Evolutionary conservation across 2,329 filamentous ascomycete genomes (phyloP).

Genomic region (Cordyceps tenuipes): DNA sequence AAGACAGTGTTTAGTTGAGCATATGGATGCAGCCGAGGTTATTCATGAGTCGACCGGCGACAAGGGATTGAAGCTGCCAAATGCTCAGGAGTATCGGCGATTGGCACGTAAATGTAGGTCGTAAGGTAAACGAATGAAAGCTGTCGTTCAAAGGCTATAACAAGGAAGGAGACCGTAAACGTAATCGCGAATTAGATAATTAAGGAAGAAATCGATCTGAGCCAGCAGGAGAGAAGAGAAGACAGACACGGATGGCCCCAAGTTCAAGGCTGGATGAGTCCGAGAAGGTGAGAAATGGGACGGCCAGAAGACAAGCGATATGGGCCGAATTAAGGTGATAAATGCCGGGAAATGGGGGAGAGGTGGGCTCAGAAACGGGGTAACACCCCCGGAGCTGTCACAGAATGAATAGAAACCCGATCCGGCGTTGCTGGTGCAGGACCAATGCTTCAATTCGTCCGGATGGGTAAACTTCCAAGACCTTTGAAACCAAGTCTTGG

Average conservation of each 20-base stretch:
- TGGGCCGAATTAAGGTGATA: constrained; percentile 7
- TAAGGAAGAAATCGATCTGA: constrained; percentile 41
- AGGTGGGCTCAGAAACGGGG: constrained; percentile 1
- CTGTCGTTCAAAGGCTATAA: not conserved
- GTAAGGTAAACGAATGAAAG: not conserved
- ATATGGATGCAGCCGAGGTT: constrained; percentile 15
- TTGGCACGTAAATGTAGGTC: not conserved
- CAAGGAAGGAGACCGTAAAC: not conserved
- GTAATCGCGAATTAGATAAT: constrained; percentile 13
- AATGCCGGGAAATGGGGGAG: constrained; percentile 5
- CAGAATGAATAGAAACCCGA: constrained; percentile 9
- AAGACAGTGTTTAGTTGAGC: constrained; percentile 16
- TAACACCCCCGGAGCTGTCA: constrained; percentile 6
- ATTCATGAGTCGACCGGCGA: constrained; percentile 50
- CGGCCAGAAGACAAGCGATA: constrained; percentile 12
- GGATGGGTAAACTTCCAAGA: not conserved
- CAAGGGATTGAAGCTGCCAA: constrained; percentile 15
- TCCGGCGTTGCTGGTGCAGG: constrained; percentile 8
- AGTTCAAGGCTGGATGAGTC: constrained; percentile 11
- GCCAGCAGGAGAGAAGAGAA: constrained; percentile 41
- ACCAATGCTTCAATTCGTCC: constrained; percentile 7
- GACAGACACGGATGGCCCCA: constrained; percentile 16
- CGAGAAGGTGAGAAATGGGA: constrained; percentile 18
- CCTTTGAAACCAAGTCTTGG: constrained; percentile 7
- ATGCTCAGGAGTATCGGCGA: not conserved